phyloP scores from a whole-genome alignment of 371 early-diverging fungal genomes.

The Haplosporangium sp. region DNA sequence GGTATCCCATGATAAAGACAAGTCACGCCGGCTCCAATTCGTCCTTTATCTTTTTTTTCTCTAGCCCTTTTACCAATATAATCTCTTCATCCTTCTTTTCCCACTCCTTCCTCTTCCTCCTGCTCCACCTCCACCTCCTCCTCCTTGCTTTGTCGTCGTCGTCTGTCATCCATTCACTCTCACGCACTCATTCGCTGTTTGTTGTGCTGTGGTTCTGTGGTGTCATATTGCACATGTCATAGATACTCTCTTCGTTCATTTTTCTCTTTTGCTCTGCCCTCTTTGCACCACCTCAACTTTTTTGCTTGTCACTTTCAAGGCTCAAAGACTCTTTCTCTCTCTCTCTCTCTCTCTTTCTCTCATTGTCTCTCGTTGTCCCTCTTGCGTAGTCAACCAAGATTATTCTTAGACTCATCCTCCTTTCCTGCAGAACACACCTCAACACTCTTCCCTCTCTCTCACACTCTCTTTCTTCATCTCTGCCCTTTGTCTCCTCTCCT shows the following conservation, averaged over 20 bases:
- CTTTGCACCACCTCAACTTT: too few relatives aligned
- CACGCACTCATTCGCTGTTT: neutral
- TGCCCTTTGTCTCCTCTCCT: neutral
- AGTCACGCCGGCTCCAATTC: neutral
- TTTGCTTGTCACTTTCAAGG: too few relatives aligned
- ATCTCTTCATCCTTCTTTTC: slow-evolving; percentile 3
- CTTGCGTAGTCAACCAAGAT: too few relatives aligned
- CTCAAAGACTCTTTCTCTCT: too few relatives aligned
- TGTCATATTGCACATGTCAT: too few relatives aligned
- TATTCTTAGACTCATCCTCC: too few relatives aligned
- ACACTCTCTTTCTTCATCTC: neutral
- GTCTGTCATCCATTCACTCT: neutral
- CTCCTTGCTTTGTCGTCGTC: neutral
- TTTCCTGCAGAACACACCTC: neutral
- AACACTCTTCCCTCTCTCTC: neutral
- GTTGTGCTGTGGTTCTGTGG: neutral
- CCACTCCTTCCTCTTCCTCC: neutral
- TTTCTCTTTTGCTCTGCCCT: too few relatives aligned
- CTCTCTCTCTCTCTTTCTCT: slow-evolving; percentile 1
- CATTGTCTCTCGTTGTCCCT: too few relatives aligned
- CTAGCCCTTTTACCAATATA: neutral
- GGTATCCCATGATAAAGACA: too few relatives aligned
- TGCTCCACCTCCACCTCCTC: neutral
- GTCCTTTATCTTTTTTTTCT: neutral
- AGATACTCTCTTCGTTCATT: too few relatives aligned